Conservation (phyloP, 441 rosid species). For the Eutrema salsugineum region DNA sequence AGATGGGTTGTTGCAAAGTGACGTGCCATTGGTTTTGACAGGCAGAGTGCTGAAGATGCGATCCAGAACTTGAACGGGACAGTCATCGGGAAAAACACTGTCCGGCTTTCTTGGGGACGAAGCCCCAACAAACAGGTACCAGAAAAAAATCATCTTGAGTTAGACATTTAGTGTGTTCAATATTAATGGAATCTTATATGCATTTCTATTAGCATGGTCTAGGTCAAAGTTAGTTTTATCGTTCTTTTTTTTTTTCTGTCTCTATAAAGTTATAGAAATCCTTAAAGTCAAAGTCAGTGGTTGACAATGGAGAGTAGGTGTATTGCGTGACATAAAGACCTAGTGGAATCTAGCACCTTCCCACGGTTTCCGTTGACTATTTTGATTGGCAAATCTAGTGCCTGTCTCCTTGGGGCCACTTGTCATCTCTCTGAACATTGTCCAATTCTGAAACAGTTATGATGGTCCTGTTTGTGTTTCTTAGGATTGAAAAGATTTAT, state of each 20-base stretch:
- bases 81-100: constrained; percentile 79
- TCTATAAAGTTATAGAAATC: neutral
- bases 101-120: constrained; percentile 95
- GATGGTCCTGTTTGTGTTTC: neutral
- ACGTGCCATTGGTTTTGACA: constrained; percentile 27
- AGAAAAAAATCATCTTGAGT: neutral
- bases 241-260: neutral
- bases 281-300: constrained; percentile 13
- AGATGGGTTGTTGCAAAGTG: constrained; percentile 5
- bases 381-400: constrained; percentile 3
- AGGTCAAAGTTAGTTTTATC: neutral
- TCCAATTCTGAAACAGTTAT: neutral
- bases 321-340: constrained; percentile 10
- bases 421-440: neutral
- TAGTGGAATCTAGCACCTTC: neutral
- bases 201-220: neutral
- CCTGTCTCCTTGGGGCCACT: constrained; percentile 5
- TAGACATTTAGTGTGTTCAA: neutral
- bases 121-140: constrained; percentile 80
- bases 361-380: constrained; percentile 4
- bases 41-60: constrained; percentile 89
- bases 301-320: constrained; percentile 20
- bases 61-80: constrained; percentile 69
- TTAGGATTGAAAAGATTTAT: neutral
- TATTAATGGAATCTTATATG: neutral